phyloP scores from a whole-genome alignment of 768 basidiomycete genomes.

The Lactarius evosmus region DNA sequence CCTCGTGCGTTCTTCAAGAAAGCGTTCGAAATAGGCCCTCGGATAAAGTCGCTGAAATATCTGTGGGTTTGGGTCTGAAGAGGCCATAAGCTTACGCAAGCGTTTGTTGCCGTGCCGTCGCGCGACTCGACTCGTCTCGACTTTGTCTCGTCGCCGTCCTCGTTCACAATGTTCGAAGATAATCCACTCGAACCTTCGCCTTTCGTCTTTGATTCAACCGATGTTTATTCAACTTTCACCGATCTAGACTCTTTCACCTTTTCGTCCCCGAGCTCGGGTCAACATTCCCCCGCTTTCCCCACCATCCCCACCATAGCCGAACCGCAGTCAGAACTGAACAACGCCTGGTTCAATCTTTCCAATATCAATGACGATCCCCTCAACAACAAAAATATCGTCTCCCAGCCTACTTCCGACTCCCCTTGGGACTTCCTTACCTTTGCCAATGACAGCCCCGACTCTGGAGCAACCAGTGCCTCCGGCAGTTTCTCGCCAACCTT shows the following conservation, averaged over 20 bases:
- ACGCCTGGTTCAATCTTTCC: conserved; percentile 31
- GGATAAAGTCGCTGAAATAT: conserved; percentile 91
- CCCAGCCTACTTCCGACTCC: conserved; percentile 31
- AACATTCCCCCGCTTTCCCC: conserved; percentile 5
- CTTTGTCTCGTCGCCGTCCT: background rate
- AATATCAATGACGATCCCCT: conserved; percentile 33
- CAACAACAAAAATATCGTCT: conserved; percentile 31
- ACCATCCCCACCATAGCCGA: conserved; percentile 5
- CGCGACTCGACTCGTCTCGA: background rate
- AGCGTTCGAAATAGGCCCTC: conserved; percentile 80
- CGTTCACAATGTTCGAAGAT: conserved; percentile 21
- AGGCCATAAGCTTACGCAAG: background rate
- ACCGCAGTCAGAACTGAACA: conserved; percentile 18
- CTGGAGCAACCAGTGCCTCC: conserved; percentile 22
- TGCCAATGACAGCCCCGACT: conserved; percentile 34
- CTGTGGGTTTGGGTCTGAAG: conserved; percentile 29
- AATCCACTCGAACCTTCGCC: conserved; percentile 24
- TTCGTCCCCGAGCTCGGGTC: conserved; percentile 5
- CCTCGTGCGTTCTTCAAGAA: conserved; percentile 87
- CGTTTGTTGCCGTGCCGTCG: background rate
- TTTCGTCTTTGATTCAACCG: conserved; percentile 17
- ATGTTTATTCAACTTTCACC: conserved; percentile 5
- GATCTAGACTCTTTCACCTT: conserved; percentile 14
- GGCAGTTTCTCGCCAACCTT: conserved; percentile 35
- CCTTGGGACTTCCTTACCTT: conserved; percentile 43